Conservation (phyloP, 1,284 basidiomycete species). For the Ganoderma lucidum region DNA sequence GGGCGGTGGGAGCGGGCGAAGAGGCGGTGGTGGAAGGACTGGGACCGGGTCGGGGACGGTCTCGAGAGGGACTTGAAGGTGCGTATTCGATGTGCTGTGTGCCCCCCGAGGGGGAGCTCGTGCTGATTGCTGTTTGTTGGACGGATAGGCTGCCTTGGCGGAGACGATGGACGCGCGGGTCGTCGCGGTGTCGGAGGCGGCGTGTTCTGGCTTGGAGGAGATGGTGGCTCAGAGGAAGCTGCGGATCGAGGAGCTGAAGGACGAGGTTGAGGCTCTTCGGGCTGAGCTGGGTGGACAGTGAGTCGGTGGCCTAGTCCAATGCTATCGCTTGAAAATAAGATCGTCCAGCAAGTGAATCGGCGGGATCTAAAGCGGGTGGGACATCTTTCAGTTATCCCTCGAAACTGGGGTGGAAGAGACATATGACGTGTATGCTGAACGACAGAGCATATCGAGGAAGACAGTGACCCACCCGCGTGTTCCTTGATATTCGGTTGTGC, state of each 20-base stretch:
- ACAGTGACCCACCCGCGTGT: no score
- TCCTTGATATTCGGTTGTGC: no score
- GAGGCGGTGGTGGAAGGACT: slow-evolving; percentile 77
- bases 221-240: slow-evolving; percentile 48
- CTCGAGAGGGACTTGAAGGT: slow-evolving; percentile 79
- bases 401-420: no score
- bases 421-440: no score
- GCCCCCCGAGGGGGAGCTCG: background rate
- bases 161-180: slow-evolving; percentile 57
- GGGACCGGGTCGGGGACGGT: slow-evolving; percentile 72
- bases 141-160: slow-evolving; percentile 53
- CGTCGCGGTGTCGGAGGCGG: slow-evolving; percentile 39
- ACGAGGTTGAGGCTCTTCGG: slow-evolving; percentile 42
- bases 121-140: background rate
- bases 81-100: slow-evolving; percentile 30
- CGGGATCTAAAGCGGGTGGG: background rate
- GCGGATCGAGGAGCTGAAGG: slow-evolving; percentile 56
- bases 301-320: background rate
- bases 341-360: no score
- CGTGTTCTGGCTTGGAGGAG: slow-evolving; percentile 51
- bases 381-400: no score
- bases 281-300: background rate
- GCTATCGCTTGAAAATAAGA: no score
- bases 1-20: slow-evolving; percentile 79
- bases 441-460: no score